Percentiles rank a stretch among this genome's conserved stretches.
Evolutionary conservation across 495 filamentous ascomycete species (phyloP).

Genomic region (Penicillium paradoxum): DNA sequence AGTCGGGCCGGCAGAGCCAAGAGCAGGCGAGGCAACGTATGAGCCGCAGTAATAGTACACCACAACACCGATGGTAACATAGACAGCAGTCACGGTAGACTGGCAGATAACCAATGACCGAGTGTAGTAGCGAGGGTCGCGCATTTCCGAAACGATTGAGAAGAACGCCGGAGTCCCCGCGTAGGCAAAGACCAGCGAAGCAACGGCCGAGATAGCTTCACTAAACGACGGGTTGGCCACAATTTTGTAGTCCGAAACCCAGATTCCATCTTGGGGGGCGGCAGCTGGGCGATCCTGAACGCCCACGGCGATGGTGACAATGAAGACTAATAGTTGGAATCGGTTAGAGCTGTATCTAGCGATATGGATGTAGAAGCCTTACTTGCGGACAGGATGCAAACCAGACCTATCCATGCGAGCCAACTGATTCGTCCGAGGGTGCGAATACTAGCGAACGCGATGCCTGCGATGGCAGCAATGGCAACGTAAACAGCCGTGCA

Average conservation of each 20-base stretch:
- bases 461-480: slow-evolving; percentile 30
- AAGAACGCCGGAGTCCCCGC: slow-evolving; percentile 62
- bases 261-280: slow-evolving; percentile 28
- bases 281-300: slow-evolving; percentile 40
- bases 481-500: slow-evolving; percentile 53
- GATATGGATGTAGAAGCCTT: slow-evolving; percentile 30
- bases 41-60: slow-evolving; percentile 67
- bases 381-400: slow-evolving; percentile 36
- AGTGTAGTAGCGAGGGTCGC: slow-evolving; percentile 55
- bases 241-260: slow-evolving; percentile 31
- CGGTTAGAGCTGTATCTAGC: neutral
- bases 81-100: slow-evolving; percentile 51
- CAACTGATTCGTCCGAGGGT: slow-evolving; percentile 36
- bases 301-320: slow-evolving; percentile 65
- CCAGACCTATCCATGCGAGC: slow-evolving; percentile 37
- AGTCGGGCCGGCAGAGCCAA: slow-evolving; percentile 56
- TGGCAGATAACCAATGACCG: slow-evolving; percentile 49
- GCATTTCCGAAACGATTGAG: slow-evolving; percentile 70
- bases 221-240: slow-evolving; percentile 25
- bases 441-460: slow-evolving; percentile 30
- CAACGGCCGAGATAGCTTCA: slow-evolving; percentile 52
- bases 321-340: slow-evolving; percentile 49
- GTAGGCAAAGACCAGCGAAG: slow-evolving; percentile 66
- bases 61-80: slow-evolving; percentile 59
- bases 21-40: slow-evolving; percentile 63